Base-by-base conservation (phyloP, 2,329 filamentous ascomycete species). In the Lithohypha guttulata region DNA sequence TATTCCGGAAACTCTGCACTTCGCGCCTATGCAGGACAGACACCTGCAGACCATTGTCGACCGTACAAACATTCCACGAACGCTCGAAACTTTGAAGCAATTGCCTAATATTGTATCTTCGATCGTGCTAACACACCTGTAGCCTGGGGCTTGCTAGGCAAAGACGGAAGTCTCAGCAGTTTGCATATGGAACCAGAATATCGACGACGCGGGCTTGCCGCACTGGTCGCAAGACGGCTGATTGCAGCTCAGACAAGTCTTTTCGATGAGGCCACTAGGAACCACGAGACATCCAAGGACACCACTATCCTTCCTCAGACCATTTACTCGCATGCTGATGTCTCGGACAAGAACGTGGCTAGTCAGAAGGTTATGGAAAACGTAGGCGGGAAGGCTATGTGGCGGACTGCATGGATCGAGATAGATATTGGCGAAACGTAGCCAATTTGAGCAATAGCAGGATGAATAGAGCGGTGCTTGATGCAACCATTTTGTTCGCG, bases 321-420 rank as follows among this genome's bases (percentile, higher is more conserved):
- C 18, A 10, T 34, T 5, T 62, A 55, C 54, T 53, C 53, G n/a
- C 60, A 62, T 53, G 51, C 59, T 3, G 62, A 65, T 41, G 62
- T 64, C 31, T 52, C 49, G 21, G 41, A 46, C 34, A 42, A 42
- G 22, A 65, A 65, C 46, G 23, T 32, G 25, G 53, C 58, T 2
- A 65, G 62, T 55, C 51, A 53, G 13, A 53, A 57, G 30, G 62
- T 64, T 15, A 65, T 66, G 63, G 59, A 63, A 53, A 66, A 66
- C 50, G 43, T 64, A 42, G 63, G 61, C 2, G 63, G 60, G 4
- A 35, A 47, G 39, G 42, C 55, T 2, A 47, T 48, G 43, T 61
- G 60, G 49, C 58, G 52, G 25, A 52, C 57, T 36, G 51, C 53
- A 3, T 66, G 62, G 62, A 48, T 54, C 17, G 57, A 60, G 18